Evolutionary conservation across 805 yeast species (phyloP), one percentile per base, ranked within the genome.

Genomic region (Nakazawaea molendinolei): DNA sequence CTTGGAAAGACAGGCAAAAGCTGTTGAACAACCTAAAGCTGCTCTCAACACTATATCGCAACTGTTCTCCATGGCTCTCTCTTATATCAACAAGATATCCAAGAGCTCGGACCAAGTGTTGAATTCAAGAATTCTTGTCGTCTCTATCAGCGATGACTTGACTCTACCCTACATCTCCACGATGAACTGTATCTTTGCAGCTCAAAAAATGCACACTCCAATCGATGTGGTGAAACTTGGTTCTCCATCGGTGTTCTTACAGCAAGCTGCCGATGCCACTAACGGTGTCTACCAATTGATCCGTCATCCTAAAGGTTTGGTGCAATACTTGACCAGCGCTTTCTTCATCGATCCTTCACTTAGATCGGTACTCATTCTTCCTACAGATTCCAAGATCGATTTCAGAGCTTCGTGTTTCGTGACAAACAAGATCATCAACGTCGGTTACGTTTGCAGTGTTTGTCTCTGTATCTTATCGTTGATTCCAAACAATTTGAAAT

Each of bases 261-360:
- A 92, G 53, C 98, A 92, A 53, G 96, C 97, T 0, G 74, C 95
- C 0, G 98, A 92, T 60, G 86, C 95, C 7, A 90, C 98, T 0
- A 75, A 79, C 46, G 99, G 99, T 3, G 78, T 87, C 1, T 92
- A 90, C 52, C 64, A 90, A 39, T 68, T 65, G 39, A 69, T 90
- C 16, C 69, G 68, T 3, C 71, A 79, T 39, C 82, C 90, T 1
- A 60, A 65, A 29, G 97, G 96, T 0, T 60, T 92, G 28, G 74
- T 89, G 2, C 97, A 90, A 52, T 85, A 86, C 46, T 65, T 92
- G 23, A 54, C 77, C 3, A 81, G 94, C 3, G 92, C 95, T 2
- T 78, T 83, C 58, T 79, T 85, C 47, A 76, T 90, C 8, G 97
- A 89, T 47, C 95, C 97, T 0, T 70, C 82, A 10, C 61, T 90